Percentiles rank a stretch among this genome's conserved stretches.
Evolutionary conservation across 2,329 filamentous ascomycete species (phyloP).

Genomic region (Fusarium sp.): DNA sequence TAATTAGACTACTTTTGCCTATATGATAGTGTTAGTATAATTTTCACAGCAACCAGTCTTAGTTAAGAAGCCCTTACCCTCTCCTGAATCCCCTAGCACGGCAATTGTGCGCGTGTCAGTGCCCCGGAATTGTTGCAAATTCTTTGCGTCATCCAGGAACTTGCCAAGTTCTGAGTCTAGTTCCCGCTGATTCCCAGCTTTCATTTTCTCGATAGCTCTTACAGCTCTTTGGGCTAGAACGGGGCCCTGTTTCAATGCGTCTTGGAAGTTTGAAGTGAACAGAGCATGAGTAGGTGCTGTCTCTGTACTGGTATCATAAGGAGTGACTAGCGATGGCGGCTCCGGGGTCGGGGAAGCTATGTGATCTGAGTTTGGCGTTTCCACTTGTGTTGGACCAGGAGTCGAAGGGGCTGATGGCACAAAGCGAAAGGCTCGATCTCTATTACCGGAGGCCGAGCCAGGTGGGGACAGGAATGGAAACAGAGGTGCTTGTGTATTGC

Average conservation of each 20-base stretch:
- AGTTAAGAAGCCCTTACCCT: background rate
- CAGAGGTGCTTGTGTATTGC: background rate
- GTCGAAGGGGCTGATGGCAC: constrained; percentile 3
- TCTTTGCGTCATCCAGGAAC: constrained; percentile 9
- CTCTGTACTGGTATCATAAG: constrained; percentile 19
- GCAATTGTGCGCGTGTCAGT: constrained; percentile 31
- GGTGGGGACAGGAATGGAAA: background rate
- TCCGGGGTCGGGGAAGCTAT: background rate
- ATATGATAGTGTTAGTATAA: background rate
- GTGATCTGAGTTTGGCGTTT: background rate
- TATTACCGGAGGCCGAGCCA: background rate
- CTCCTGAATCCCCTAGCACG: constrained; percentile 30
- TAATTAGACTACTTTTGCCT: constrained; percentile 55
- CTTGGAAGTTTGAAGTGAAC: constrained; percentile 13
- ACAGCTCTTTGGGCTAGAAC: constrained; percentile 3
- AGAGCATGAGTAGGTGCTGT: constrained; percentile 9
- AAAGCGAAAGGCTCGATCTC: background rate
- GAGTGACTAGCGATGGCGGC: background rate
- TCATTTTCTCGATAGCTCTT: constrained; percentile 10
- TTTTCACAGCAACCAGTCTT: accelerated
- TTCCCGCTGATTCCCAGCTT: background rate
- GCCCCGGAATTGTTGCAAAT: constrained; percentile 13
- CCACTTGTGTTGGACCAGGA: constrained; percentile 1
- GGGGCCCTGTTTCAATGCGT: background rate
- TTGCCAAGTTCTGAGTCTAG: constrained; percentile 2